Evolutionary conservation across 1,284 basidiomycete species (phyloP).

Genomic region (Cystobasidium sp.): DNA sequence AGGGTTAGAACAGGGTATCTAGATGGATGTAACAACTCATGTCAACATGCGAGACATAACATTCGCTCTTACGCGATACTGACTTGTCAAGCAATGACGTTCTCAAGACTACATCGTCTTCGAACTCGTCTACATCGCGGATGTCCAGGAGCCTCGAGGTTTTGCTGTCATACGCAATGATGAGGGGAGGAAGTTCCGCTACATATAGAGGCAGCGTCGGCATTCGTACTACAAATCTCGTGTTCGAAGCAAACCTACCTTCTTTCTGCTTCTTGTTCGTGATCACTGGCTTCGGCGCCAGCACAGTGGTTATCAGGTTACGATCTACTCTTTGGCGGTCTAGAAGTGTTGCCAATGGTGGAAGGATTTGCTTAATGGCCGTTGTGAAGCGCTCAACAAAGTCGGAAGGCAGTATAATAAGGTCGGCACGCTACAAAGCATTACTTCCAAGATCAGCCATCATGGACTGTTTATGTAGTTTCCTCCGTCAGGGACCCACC

Average conservation of each 20-base stretch:
- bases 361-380: slow-evolving; percentile 9
- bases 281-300: slow-evolving; percentile 64
- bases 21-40: slow-evolving; percentile 52
- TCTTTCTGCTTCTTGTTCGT: slow-evolving; percentile 49
- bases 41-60: no score
- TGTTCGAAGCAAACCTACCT: slow-evolving; percentile 39
- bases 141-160: slow-evolving; percentile 48
- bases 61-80: not conserved
- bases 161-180: slow-evolving; percentile 47
- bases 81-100: slow-evolving; percentile 50
- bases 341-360: slow-evolving; percentile 69
- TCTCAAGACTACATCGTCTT: slow-evolving; percentile 54
- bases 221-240: not conserved
- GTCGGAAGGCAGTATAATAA: slow-evolving; percentile 89
- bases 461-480: not conserved
- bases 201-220: not conserved
- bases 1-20: slow-evolving; percentile 77
- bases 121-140: slow-evolving; percentile 53
- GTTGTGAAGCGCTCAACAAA: slow-evolving; percentile 69
- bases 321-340: slow-evolving; percentile 77
- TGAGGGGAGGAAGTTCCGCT: slow-evolving; percentile 47
- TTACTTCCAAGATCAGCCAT: not conserved
- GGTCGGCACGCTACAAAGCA: slow-evolving; percentile 65
- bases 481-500: slow-evolving; percentile 33
- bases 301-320: slow-evolving; percentile 75